Evolutionary conservation across 805 yeast genomes (phyloP).

Genomic region (Wickerhamiella occidentalis): DNA sequence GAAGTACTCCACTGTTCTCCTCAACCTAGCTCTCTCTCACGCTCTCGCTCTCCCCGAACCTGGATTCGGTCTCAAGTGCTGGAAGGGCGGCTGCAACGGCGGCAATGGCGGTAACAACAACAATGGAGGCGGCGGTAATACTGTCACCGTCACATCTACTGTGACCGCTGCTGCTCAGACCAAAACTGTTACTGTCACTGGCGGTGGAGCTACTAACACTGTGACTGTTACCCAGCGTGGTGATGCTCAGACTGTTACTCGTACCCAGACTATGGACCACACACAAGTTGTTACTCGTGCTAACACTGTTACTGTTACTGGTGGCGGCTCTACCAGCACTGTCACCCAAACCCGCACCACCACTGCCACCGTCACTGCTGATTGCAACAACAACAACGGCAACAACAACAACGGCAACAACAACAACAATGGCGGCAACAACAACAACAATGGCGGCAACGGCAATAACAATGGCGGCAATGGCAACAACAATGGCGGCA

Average conservation of each 20-base stretch:
- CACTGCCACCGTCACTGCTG: slow-evolving; percentile 9
- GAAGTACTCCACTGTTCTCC: slow-evolving; percentile 10
- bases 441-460: no score
- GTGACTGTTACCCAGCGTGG: slow-evolving; percentile 6
- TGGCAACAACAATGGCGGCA: no score
- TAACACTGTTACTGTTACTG: slow-evolving; percentile 2
- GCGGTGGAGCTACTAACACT: slow-evolving; percentile 1
- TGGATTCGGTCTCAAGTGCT: slow-evolving; percentile 1
- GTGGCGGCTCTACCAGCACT: slow-evolving; percentile 1
- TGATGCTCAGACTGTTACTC: slow-evolving; percentile 7
- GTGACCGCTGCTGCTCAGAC: background rate
- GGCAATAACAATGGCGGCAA: no score
- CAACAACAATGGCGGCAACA: no score
- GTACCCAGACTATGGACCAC: background rate
- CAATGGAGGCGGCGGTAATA: background rate
- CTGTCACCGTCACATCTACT: slow-evolving; percentile 6
- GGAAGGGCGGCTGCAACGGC: slow-evolving; percentile 5
- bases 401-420: no score
- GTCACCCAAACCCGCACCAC: background rate
- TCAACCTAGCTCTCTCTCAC: slow-evolving; percentile 7
- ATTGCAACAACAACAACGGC: no score
- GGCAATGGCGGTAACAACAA: background rate
- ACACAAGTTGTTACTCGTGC: background rate
- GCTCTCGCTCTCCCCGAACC: slow-evolving; percentile 8
- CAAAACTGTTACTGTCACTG: slow-evolving; percentile 6